Conservation (phyloP, 1,139 yeast genomes). For the Pichia sp. region DNA sequence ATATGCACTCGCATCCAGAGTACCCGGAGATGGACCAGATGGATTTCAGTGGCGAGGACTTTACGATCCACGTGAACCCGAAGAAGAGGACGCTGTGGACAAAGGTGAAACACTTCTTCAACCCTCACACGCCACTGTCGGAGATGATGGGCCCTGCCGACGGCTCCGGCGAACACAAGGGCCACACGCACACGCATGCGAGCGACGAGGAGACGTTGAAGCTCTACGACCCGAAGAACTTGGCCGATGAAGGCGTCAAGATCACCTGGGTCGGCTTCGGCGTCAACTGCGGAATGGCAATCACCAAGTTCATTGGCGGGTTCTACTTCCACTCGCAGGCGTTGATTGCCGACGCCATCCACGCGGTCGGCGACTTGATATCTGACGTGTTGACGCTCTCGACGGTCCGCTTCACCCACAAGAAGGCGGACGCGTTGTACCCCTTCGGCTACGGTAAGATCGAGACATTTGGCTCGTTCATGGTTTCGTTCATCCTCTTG, state of each 20-base stretch:
- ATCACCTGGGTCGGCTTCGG: slow-evolving; percentile 89
- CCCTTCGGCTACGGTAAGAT: slow-evolving; percentile 92
- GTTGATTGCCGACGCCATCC: slow-evolving; percentile 88
- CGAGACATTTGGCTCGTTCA: slow-evolving; percentile 85
- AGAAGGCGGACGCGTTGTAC: slow-evolving; percentile 58
- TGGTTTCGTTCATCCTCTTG: slow-evolving; percentile 76
- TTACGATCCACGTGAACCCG: slow-evolving; percentile 24
- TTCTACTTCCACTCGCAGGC: slow-evolving; percentile 92
- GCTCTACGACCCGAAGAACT: slow-evolving; percentile 37
- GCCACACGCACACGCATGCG: slow-evolving; percentile 36
- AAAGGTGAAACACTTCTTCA: slow-evolving; percentile 30
- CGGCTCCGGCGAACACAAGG: slow-evolving; percentile 31
- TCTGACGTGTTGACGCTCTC: slow-evolving; percentile 86
- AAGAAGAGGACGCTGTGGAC: slow-evolving; percentile 24
- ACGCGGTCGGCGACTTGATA: slow-evolving; percentile 82
- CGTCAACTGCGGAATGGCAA: slow-evolving; percentile 81
- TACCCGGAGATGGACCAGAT: slow-evolving; percentile 27
- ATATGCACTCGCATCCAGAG: slow-evolving; percentile 24
- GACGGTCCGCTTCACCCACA: slow-evolving; percentile 75
- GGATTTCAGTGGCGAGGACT: slow-evolving; percentile 28
- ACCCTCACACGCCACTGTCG: slow-evolving; percentile 33
- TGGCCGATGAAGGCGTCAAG: slow-evolving; percentile 78
- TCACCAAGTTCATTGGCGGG: slow-evolving; percentile 85
- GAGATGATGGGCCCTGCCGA: slow-evolving; percentile 28
- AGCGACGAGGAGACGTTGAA: slow-evolving; percentile 28